phyloP scores from a whole-genome alignment of 768 basidiomycete genomes.

The Dentipellis fragilis region DNA sequence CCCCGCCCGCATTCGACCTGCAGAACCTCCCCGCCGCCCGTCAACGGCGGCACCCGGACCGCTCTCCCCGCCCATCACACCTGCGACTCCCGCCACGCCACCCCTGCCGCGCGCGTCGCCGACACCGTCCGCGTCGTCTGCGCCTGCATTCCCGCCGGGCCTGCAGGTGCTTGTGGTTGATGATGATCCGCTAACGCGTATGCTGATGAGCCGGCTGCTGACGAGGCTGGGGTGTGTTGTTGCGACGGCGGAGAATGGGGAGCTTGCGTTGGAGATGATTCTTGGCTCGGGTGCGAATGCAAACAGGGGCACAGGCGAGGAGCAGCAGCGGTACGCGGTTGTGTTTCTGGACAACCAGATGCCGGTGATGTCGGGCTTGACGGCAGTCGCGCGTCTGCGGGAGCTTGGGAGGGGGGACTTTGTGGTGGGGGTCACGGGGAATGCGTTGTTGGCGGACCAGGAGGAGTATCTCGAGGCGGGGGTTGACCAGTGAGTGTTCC shows the following conservation, averaged over 20 bases:
- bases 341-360: constrained; percentile 71
- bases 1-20: background rate
- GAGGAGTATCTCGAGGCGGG: constrained; percentile 69
- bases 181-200: constrained; percentile 73
- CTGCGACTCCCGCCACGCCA: too few species aligned
- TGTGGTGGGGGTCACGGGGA: constrained; percentile 68
- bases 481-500: constrained; percentile 50
- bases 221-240: constrained; percentile 72
- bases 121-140: constrained; percentile 4
- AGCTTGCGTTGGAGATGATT: constrained; percentile 65
- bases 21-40: background rate
- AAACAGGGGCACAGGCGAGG: constrained; percentile 10
- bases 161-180: constrained; percentile 73
- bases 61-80: background rate
- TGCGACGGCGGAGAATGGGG: constrained; percentile 77
- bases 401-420: constrained; percentile 60
- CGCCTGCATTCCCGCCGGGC: constrained; percentile 31
- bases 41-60: background rate
- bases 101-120: background rate
- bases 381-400: constrained; percentile 55
- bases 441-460: constrained; percentile 37
- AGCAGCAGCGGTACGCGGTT: constrained; percentile 27
- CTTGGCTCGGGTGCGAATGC: constrained; percentile 16
- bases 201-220: constrained; percentile 71
- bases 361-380: constrained; percentile 70